phyloP scores from a whole-genome alignment of 345 rosid species.

The Salix brachista region DNA sequence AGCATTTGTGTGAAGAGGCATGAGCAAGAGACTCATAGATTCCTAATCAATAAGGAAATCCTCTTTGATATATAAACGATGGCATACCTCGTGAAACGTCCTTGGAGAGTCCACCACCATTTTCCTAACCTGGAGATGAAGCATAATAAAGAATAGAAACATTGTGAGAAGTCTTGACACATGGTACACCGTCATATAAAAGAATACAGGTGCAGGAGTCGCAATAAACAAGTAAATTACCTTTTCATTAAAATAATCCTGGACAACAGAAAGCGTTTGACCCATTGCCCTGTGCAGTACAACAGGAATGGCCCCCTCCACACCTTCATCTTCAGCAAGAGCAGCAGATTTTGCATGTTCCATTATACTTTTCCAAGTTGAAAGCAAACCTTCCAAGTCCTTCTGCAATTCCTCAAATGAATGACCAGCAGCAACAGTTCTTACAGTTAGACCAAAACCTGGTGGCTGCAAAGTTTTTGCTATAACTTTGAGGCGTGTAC shows the following conservation, averaged over 20 bases:
- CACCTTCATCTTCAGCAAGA: conserved; percentile 96
- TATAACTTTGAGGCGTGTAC: conserved; percentile 80
- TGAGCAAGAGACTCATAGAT: background rate
- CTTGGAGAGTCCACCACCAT: conserved; percentile 93
- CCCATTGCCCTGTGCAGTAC: conserved; percentile 93
- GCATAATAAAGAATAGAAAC: conserved; percentile 6
- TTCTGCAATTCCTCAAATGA: conserved; percentile 81
- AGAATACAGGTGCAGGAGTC: background rate
- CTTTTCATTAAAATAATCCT: conserved; percentile 86
- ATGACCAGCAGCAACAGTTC: conserved; percentile 94
- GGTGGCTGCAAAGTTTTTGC: conserved; percentile 89
- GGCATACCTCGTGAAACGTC: conserved; percentile 86
- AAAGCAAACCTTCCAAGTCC: conserved; percentile 81
- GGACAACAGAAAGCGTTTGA: conserved; percentile 94
- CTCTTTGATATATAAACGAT: background rate
- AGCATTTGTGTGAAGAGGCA: too few species aligned
- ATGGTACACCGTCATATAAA: conserved; percentile 3
- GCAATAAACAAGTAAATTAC: conserved; percentile 24
- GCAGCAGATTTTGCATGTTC: conserved; percentile 92
- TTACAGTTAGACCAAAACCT: conserved; percentile 84
- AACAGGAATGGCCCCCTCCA: conserved; percentile 84
- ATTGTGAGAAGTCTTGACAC: conserved; percentile 3
- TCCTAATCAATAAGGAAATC: conserved; percentile 3
- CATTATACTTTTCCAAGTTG: conserved; percentile 75
- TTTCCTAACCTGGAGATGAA: conserved; percentile 63